These are phyloP conservation scores for Pythium diclinum DNA, from an alignment of 352 stramenopile genomes.

Conservation along the genomic window DNA sequence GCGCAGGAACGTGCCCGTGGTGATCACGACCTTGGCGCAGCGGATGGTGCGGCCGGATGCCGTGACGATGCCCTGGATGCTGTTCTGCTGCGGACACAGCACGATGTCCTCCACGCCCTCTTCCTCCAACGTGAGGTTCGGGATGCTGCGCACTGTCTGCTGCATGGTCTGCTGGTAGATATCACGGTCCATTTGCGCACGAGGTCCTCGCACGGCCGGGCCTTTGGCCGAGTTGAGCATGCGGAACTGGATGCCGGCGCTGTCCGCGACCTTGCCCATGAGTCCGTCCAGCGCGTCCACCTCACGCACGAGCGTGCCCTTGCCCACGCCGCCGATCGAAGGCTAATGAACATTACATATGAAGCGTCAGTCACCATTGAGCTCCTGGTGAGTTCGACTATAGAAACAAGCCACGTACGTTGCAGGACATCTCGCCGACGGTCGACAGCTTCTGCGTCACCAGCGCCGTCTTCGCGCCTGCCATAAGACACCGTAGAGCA, in stretches of 20 bases:
- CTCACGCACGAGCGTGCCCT: conserved; percentile 97
- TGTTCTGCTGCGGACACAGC: conserved; percentile 62
- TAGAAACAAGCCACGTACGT: conserved; percentile 52
- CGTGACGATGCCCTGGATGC: conserved; percentile 64
- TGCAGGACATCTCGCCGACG: conserved; percentile 98
- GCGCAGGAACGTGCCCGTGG: conserved; percentile 97
- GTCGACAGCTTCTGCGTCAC: conserved; percentile 95
- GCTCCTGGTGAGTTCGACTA: too few relatives aligned
- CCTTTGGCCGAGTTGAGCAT: conserved; percentile 96
- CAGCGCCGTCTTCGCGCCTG: conserved; percentile 93
- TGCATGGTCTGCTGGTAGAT: conserved; percentile 97
- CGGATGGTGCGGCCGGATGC: conserved; percentile 50
- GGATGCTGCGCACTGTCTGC: conserved; percentile 51
- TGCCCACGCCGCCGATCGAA: conserved; percentile 97
- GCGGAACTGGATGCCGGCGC: conserved; percentile 95
- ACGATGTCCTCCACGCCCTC: conserved; percentile 95
- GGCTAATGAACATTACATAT: conserved; percentile 46
- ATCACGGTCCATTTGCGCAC: conserved; percentile 97
- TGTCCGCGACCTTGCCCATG: conserved; percentile 95
- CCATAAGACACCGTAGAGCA: neutral
- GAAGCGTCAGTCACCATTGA: too few relatives aligned
- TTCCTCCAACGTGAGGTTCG: conserved; percentile 93
- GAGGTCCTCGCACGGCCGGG: conserved; percentile 82
- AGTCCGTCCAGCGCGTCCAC: conserved; percentile 98
- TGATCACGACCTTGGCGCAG: conserved; percentile 91